phyloP scores from a whole-genome alignment of 176 grass and related monocot species.

The Calamus simplicifolius region DNA sequence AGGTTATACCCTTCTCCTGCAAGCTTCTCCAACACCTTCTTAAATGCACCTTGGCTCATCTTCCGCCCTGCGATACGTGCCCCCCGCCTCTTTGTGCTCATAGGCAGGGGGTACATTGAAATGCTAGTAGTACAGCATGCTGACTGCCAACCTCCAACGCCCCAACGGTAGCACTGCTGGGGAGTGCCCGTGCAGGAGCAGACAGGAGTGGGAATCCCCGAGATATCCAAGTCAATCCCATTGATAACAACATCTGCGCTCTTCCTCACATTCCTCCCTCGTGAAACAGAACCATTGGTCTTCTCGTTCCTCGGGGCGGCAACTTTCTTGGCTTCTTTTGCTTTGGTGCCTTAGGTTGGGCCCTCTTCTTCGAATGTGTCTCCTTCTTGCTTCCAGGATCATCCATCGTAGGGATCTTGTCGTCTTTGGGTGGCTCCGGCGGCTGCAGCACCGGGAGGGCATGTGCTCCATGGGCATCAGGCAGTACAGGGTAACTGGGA shows the following conservation, averaged over 20 bases:
- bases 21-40: constrained; percentile 22
- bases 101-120: constrained; percentile 18
- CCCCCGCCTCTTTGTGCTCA: constrained; percentile 23
- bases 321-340: constrained; percentile 14
- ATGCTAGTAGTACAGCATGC: constrained; percentile 24
- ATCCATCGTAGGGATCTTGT: constrained; percentile 1
- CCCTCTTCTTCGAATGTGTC: constrained; percentile 6
- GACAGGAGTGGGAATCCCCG: constrained; percentile 11
- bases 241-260: constrained; percentile 15
- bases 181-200: constrained; percentile 18
- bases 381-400: background rate
- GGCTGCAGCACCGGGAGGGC: background rate
- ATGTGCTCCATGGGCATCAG: constrained; percentile 12
- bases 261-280: background rate
- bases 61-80: constrained; percentile 16
- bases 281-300: too few relatives aligned
- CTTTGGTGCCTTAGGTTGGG: constrained; percentile 2
- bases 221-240: constrained; percentile 20
- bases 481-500: constrained; percentile 3
- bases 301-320: background rate
- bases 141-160: constrained; percentile 24
- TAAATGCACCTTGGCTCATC: constrained; percentile 24
- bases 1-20: constrained; percentile 23
- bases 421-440: background rate
- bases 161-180: constrained; percentile 21